These are phyloP conservation scores for Bolboschoenoplectus hybrid DNA, from an alignment of 202 grass and related monocot genomes.

Conservation along the genomic window DNA sequence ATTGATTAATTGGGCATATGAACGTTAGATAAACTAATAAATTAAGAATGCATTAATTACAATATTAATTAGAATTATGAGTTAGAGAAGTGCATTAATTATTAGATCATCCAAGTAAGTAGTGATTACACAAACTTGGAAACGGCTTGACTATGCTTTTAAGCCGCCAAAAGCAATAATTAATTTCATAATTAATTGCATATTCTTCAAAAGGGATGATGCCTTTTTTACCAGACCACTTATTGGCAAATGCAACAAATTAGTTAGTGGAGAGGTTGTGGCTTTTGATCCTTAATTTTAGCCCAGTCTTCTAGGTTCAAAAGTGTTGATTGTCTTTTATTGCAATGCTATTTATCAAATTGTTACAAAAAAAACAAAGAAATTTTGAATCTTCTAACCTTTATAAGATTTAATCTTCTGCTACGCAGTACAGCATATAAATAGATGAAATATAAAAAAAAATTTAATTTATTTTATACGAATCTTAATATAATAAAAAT, in stretches of 20 bases:
- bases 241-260: constrained; percentile 22
- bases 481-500: no score
- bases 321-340: constrained; percentile 35
- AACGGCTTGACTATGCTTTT: constrained; percentile 28
- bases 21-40: not conserved
- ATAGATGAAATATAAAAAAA: no score
- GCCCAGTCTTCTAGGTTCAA: constrained; percentile 35
- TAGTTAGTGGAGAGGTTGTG: not conserved
- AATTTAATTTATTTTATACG: no score
- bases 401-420: no score
- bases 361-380: not conserved
- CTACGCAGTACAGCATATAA: no score
- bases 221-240: constrained; percentile 40
- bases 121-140: constrained; percentile 8
- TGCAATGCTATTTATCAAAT: not conserved
- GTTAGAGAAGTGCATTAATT: not conserved
- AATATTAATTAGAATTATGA: not conserved
- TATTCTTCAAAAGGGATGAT: constrained; percentile 20
- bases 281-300: constrained; percentile 25
- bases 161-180: constrained; percentile 20
- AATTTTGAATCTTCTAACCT: not conserved
- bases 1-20: not conserved
- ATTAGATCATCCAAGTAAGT: not conserved
- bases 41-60: not conserved
- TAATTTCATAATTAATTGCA: constrained; percentile 30